Conservation (phyloP, 2,329 filamentous ascomycete species). For the Hypoxylon sp. region DNA sequence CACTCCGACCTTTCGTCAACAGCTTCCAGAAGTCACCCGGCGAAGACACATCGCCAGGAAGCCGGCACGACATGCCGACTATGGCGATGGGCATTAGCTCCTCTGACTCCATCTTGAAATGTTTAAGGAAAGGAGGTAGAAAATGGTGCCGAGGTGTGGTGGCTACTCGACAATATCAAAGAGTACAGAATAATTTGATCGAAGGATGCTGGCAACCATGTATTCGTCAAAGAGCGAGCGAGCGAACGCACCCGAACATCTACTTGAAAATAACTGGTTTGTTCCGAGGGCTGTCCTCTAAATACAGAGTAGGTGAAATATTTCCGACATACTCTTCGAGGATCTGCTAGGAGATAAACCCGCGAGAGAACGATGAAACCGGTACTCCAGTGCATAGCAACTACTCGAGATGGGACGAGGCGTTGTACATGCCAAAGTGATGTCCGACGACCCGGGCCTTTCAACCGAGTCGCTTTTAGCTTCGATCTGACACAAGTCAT, state of each 20-base stretch:
- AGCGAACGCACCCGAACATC: background rate
- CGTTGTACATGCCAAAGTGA: conserved; percentile 1
- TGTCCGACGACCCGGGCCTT: conserved; percentile 9
- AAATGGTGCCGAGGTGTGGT: conserved; percentile 10
- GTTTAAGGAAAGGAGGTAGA: conserved; percentile 6
- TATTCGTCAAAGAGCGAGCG: conserved; percentile 15
- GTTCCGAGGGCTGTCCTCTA: conserved; percentile 4
- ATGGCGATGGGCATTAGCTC: conserved; percentile 62
- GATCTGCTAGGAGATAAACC: background rate
- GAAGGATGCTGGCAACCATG: conserved; percentile 7
- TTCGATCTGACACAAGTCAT: conserved; percentile 21
- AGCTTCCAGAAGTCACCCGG: conserved; percentile 73
- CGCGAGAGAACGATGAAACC: conserved; percentile 13
- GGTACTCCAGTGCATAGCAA: conserved; percentile 15
- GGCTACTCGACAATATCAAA: conserved; percentile 6
- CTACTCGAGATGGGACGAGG: conserved; percentile 11
- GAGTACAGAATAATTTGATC: background rate
- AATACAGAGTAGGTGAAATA: conserved; percentile 15
- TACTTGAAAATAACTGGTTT: background rate
- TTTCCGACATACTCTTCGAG: too few species aligned
- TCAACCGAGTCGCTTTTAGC: conserved; percentile 15
- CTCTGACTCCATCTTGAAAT: conserved; percentile 31
- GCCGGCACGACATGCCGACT: conserved; percentile 72
- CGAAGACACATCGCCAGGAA: conserved; percentile 65
- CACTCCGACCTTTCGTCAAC: conserved; percentile 71